Conservation (phyloP, 2,329 filamentous ascomycete species). For the Colletotrichum cordylinicola region DNA sequence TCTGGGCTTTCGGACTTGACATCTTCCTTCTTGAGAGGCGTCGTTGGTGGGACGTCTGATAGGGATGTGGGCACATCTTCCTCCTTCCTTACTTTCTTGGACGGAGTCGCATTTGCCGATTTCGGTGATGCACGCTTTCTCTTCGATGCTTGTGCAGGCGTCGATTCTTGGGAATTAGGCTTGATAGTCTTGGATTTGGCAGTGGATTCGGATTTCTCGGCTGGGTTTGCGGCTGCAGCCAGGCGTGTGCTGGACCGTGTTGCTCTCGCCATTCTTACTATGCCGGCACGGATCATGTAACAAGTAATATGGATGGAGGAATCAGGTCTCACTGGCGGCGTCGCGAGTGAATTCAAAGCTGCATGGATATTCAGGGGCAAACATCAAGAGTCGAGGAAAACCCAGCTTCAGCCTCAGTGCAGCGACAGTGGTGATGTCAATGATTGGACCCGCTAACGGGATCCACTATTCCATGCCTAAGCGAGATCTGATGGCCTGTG, state of each 20-base stretch:
- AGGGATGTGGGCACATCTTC: constrained; percentile 1
- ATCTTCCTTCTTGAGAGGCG: constrained; percentile 10
- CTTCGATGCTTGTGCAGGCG: background rate
- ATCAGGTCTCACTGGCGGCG: background rate
- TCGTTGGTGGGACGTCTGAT: background rate
- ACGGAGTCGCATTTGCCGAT: background rate
- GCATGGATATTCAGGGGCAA: background rate
- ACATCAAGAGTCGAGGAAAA: background rate
- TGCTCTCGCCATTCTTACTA: constrained; percentile 12
- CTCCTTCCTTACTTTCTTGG: constrained; percentile 23
- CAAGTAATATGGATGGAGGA: background rate
- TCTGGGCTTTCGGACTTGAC: constrained; percentile 11
- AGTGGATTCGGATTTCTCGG: background rate
- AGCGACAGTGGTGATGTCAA: constrained; percentile 22
- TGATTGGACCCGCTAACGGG: background rate
- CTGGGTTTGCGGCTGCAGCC: background rate
- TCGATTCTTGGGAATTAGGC: background rate
- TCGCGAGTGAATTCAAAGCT: background rate
- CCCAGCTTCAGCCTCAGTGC: background rate
- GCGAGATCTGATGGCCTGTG: background rate
- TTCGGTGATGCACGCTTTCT: constrained; percentile 8
- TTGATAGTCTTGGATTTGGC: background rate
- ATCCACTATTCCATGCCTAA: background rate
- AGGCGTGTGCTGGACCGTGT: constrained; percentile 21
- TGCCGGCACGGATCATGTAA: background rate